Evolutionary conservation across 331 rosid species (phyloP).

Genomic region (Quercus tomentella): DNA sequence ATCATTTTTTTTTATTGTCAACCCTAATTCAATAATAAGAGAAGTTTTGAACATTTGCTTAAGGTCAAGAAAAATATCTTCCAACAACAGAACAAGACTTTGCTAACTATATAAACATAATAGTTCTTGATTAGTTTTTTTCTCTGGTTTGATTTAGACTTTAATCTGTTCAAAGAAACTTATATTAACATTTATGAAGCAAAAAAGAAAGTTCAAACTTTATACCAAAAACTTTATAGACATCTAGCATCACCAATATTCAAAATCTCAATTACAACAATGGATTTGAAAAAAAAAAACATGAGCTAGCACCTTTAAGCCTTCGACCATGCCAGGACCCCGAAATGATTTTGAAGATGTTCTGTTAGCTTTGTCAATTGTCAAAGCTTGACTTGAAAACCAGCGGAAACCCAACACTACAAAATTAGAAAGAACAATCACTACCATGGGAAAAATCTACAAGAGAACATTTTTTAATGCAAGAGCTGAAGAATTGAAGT

Average conservation of each 20-base stretch:
- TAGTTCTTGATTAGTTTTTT: not conserved
- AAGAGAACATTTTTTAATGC: not conserved
- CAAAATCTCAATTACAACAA: constrained; percentile 2
- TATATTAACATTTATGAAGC: too few species aligned
- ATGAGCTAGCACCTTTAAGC: not conserved
- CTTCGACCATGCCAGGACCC: constrained; percentile 84
- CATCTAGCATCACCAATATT: constrained; percentile 15
- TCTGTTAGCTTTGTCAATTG: constrained; percentile 61
- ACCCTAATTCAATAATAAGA: too few species aligned
- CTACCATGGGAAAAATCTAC: constrained; percentile 4
- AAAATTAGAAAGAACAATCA: constrained; percentile 17
- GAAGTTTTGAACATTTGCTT: too few species aligned
- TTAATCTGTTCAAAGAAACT: too few species aligned
- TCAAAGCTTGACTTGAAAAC: constrained; percentile 96
- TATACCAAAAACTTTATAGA: not conserved
- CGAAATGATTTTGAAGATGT: constrained; percentile 96
- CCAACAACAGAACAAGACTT: not conserved
- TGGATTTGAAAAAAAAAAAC: constrained; percentile 6
- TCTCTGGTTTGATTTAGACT: too few species aligned
- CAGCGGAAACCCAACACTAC: constrained; percentile 79
- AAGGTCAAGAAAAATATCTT: not conserved
- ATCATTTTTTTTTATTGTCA: too few species aligned
- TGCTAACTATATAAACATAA: not conserved
- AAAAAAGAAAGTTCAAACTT: too few species aligned
- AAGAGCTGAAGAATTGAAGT: too few species aligned